Base-by-base conservation (phyloP, 2,329 filamentous ascomycete species). In the Helotiales sp. region DNA sequence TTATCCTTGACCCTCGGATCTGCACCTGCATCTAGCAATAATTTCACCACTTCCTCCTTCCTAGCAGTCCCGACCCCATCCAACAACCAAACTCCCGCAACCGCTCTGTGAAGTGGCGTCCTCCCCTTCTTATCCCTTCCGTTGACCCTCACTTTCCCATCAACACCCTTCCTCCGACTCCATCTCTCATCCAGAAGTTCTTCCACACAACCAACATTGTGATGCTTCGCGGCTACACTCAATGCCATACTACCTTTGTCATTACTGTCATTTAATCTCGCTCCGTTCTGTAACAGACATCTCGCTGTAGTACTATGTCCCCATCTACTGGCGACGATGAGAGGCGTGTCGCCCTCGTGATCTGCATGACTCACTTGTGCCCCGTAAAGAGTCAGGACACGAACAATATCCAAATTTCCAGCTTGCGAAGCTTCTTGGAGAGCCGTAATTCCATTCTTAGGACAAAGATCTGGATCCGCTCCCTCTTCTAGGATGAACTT, bases 1-100 rank as follows among this genome's bases (percentile, higher is more conserved):
- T 34, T 34, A 48, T 64, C 60, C 52, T 50, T 59, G 6, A 47
- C 25, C 13, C 31, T 52, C 7, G 62, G 58, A 54, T 64, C 53
- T 13, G 62, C 63, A 3, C 63, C 63, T 22, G 55, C 54, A n/a
- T 62, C 24, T 30, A 65, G 44, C 36, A 65, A 47, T 24, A 59
- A n/a, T 44, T 47, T 58, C 25, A 65, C 52, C 7, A 63, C 51
- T 7, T 54, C 52, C 34, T 60, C 58, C 33, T 64, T 65, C 10
- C 52, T 51, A 15, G 46, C 54, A 1, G 29, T 42, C 10, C 42
- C 29, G 12, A 55, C 51, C 9, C 52, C 55, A 7, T 60, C 62
- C 33, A 60, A 52, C 1, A 62, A 49, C 50, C 56, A 58, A 1
- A 59, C 40, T 3, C 63, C 63, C 10, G 54, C 63, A 1, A 65